These are phyloP conservation scores for Pythium scleroteichum DNA, from an alignment of 352 stramenopile species.

Conservation along the genomic window DNA sequence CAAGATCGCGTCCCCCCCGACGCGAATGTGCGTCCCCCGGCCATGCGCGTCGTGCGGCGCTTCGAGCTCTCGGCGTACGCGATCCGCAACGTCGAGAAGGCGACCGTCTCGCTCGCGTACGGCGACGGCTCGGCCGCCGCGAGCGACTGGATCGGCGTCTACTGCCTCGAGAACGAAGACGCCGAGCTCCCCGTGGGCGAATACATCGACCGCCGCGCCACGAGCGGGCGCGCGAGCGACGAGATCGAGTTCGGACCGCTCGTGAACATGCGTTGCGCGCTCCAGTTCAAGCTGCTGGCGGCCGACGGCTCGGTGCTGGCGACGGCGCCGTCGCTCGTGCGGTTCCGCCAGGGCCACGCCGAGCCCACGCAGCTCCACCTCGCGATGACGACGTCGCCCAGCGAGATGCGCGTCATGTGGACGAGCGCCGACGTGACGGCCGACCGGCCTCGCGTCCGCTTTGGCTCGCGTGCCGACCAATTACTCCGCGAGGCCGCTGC, in stretches of 20 bases:
- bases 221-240: neutral
- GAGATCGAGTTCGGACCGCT: conserved; percentile 39
- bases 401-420: conserved; percentile 43
- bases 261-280: conserved; percentile 47
- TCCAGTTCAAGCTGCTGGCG: conserved; percentile 38
- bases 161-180: conserved; percentile 33
- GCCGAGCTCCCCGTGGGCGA: neutral
- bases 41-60: conserved; percentile 1
- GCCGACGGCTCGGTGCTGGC: conserved; percentile 5
- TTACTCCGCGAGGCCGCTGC: conserved; percentile 5
- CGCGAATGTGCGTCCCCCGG: neutral
- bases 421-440: conserved; percentile 22
- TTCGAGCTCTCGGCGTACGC: conserved; percentile 6
- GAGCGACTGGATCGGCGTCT: conserved; percentile 39
- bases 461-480: neutral
- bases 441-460: conserved; percentile 23
- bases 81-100: conserved; percentile 4
- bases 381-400: conserved; percentile 22
- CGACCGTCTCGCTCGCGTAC: conserved; percentile 7
- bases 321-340: conserved; percentile 3
- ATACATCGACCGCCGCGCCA: conserved; percentile 23
- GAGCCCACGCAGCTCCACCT: conserved; percentile 38
- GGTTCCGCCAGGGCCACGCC: conserved; percentile 12
- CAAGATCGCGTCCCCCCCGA: too few relatives aligned
- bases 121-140: neutral